Evolutionary conservation across 139 green algal genomes (phyloP), one percentile per base, ranked within the genome.

Genomic region (Tetradesmus obliquus): DNA sequence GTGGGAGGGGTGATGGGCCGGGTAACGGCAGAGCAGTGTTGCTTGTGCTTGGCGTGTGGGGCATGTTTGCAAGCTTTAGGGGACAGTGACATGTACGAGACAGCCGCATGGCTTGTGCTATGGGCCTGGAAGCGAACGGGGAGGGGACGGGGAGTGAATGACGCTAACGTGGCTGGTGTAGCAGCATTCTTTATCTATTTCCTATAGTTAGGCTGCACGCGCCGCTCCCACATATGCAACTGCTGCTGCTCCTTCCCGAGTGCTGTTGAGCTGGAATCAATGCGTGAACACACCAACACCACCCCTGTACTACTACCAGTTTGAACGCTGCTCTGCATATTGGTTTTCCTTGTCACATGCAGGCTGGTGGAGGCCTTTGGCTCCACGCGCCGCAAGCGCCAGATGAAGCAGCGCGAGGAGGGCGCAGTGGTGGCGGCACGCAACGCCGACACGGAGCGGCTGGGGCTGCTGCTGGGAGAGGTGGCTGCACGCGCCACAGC

Each of bases 311-410:
- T 72, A 45, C 32, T 45, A 45, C 32, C 32, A 45, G 32, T 45
- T 45, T 45, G 32, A 45, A 45, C 32, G 32, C 72, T 51, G 19
- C 17, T 51, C 19, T 74, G 53, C 19, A 53, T 10, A 24, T 10
- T 72, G 13, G 2, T n/a, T n/a, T 19, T 19, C 12, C 6, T 54
- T 17, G 80, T 74, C 5, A 10, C 24, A 10, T 74, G 51, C 93
- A 95, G 94, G 90, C 92, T 96, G 79, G 94, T 96, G 15, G 93
- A 94, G 57, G 91, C 92, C 72, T 96, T 96, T 84, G 94, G 94
- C 60, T 91, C 72, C 66, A 95, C 93, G 22, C 91, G 94, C 4
- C 92, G 94, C 32, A 85, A 91, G 72, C 91, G 94, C 15, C 93
- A 95, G 92, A 58, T 96, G 74, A 94, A 91, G 8, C 89, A 93